These are phyloP conservation scores for Lichenothelia convexa DNA, from an alignment of 495 filamentous ascomycete species.

Conservation along the genomic window DNA sequence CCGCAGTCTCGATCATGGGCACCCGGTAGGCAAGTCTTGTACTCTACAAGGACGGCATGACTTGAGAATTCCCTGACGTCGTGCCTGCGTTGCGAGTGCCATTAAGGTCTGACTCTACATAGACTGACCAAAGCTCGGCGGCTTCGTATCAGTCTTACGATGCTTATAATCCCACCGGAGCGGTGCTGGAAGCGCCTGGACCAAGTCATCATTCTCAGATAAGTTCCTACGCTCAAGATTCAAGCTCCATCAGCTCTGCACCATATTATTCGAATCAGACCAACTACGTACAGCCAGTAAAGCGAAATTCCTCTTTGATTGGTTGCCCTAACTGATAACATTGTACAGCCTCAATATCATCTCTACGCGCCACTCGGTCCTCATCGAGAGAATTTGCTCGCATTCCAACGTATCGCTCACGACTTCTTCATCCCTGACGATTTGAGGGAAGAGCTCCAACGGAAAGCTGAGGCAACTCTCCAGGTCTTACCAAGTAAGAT, in stretches of 20 bases:
- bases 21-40: no score
- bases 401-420: conserved; percentile 68
- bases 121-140: no score
- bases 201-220: conserved; percentile 18
- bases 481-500: conserved; percentile 66
- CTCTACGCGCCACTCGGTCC: conserved; percentile 80
- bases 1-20: no score
- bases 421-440: conserved; percentile 81
- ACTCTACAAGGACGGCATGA: no score
- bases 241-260: conserved; percentile 29
- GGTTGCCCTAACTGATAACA: no score
- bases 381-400: conserved; percentile 54
- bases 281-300: conserved; percentile 49
- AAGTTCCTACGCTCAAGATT: conserved; percentile 51
- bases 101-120: no score
- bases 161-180: conserved; percentile 3
- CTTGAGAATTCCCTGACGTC: no score
- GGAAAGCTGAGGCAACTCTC: conserved; percentile 66
- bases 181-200: not conserved
- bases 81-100: no score
- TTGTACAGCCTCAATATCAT: conserved; percentile 60
- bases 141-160: no score
- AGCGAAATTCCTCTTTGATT: no score
- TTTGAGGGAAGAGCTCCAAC: conserved; percentile 71
- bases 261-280: conserved; percentile 36